phyloP scores from a whole-genome alignment of 1,139 yeast genomes.

The Taphrina flavorubra region DNA sequence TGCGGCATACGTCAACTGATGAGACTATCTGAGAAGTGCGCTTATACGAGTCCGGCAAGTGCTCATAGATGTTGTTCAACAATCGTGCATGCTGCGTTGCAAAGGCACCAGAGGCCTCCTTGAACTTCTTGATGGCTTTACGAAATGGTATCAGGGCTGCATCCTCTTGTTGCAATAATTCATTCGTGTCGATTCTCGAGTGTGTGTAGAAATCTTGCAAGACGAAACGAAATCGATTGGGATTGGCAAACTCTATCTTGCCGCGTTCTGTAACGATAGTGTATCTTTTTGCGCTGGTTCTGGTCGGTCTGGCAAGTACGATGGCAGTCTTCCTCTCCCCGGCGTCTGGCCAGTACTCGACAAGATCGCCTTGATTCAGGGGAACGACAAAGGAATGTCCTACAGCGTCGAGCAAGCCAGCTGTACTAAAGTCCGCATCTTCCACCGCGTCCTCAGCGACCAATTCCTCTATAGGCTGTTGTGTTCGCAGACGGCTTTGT shows the following conservation, averaged over 20 bases:
- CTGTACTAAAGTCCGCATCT: slow-evolving; percentile 10
- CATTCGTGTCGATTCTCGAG: background rate
- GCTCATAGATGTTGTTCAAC: slow-evolving; percentile 16
- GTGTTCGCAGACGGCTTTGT: background rate
- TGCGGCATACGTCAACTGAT: slow-evolving; percentile 17
- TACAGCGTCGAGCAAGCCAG: slow-evolving; percentile 1
- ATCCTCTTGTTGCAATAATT: slow-evolving; percentile 3
- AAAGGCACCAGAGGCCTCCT: background rate
- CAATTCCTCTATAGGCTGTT: background rate
- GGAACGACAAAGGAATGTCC: slow-evolving; percentile 5
- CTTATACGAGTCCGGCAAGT: slow-evolving; percentile 13
- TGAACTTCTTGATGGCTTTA: slow-evolving; percentile 23
- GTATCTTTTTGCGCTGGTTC: slow-evolving; percentile 2
- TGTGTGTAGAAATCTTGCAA: slow-evolving; percentile 13
- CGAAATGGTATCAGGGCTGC: slow-evolving; percentile 12
- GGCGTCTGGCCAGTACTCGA: slow-evolving; percentile 37
- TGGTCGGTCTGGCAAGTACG: slow-evolving; percentile 11
- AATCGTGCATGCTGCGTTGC: slow-evolving; percentile 6
- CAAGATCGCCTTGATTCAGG: slow-evolving; percentile 29
- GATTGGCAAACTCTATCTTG: slow-evolving; percentile 22
- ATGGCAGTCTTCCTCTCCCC: slow-evolving; percentile 21
- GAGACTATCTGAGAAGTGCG: slow-evolving; percentile 19
- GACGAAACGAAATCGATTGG: slow-evolving; percentile 34
- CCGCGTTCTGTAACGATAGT: slow-evolving; percentile 26
- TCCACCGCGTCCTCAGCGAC: background rate